A percentile compares a stretch with the other conserved stretches of the same genome.
phyloP scores from a whole-genome alignment of 129 eudicot species.

The Flaveria bidentis region DNA sequence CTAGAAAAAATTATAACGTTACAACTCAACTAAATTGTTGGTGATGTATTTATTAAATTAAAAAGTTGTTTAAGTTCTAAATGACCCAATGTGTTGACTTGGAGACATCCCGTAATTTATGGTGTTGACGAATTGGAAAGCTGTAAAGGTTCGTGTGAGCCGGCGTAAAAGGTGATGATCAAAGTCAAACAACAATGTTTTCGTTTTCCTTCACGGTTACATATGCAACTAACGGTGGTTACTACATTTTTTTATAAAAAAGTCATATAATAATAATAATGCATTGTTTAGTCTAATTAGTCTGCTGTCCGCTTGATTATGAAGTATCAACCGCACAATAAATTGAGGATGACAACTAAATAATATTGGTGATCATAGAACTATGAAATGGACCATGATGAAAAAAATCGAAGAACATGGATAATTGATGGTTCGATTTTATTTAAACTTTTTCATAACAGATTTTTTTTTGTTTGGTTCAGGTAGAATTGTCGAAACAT shows the following conservation, averaged over 20 bases:
- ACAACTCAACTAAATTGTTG: too few species aligned
- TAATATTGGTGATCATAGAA: too few species aligned
- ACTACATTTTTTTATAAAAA: background rate
- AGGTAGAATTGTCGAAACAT: too few species aligned
- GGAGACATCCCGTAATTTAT: background rate
- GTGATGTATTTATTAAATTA: too few species aligned
- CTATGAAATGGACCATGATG: too few species aligned
- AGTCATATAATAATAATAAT: background rate
- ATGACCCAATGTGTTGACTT: background rate
- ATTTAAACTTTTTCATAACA: too few species aligned
- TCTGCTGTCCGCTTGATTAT: background rate
- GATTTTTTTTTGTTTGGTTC: too few species aligned
- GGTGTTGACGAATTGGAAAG: background rate
- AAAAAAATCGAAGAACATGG: too few species aligned
- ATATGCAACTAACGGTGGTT: background rate
- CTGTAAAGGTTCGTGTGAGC: slow-evolving; percentile 11
- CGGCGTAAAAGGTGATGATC: background rate
- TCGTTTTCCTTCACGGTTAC: background rate
- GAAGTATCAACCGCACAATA: too few species aligned
- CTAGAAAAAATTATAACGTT: too few species aligned
- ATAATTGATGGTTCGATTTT: too few species aligned
- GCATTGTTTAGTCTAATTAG: background rate
- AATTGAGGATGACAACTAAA: too few species aligned
- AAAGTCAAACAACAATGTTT: background rate
- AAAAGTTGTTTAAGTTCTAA: background rate